A percentile compares a stretch with the other conserved stretches of the same genome.
Evolutionary conservation across 768 basidiomycete species (phyloP).

Genomic region (Melanogaster broomeanus): DNA sequence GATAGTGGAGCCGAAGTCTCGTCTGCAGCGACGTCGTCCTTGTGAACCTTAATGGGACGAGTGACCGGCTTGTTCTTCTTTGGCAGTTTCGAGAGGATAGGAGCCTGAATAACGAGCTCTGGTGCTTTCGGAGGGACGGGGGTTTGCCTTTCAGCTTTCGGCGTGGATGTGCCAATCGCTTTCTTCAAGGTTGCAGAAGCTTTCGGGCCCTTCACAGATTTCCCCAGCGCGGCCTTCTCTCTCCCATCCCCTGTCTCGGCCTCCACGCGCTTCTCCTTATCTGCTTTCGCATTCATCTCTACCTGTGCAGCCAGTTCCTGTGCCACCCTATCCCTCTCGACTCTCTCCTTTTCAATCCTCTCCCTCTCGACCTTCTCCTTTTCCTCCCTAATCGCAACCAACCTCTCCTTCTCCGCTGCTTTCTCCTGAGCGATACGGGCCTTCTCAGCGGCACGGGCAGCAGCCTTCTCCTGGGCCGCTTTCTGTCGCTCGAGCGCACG

Average conservation of each 20-base stretch:
- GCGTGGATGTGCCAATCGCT: neutral
- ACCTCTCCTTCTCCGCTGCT: slow-evolving; percentile 53
- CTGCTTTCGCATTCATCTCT: slow-evolving; percentile 37
- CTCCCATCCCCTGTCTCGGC: slow-evolving; percentile 25
- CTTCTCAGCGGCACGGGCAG: slow-evolving; percentile 51
- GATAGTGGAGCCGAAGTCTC: slow-evolving; percentile 46
- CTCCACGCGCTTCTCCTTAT: slow-evolving; percentile 31
- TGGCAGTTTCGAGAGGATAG: slow-evolving; percentile 78
- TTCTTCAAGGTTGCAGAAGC: slow-evolving; percentile 17
- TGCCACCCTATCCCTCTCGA: slow-evolving; percentile 37
- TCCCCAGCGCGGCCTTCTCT: slow-evolving; percentile 26
- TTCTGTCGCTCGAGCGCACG: slow-evolving; percentile 63
- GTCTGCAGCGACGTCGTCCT: slow-evolving; percentile 49
- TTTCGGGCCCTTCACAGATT: slow-evolving; percentile 27
- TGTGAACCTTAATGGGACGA: slow-evolving; percentile 59
- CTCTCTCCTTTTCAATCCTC: slow-evolving; percentile 39
- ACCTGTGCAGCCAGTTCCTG: slow-evolving; percentile 36
- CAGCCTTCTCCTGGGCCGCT: slow-evolving; percentile 58
- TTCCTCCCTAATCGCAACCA: slow-evolving; percentile 38
- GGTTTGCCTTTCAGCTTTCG: slow-evolving; percentile 18
- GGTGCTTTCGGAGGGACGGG: slow-evolving; percentile 16
- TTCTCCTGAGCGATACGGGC: slow-evolving; percentile 55
- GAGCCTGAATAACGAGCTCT: slow-evolving; percentile 57
- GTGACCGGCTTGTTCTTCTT: slow-evolving; percentile 75
- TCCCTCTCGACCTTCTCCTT: slow-evolving; percentile 40